Base-by-base conservation (phyloP, 805 yeast species). In the Starmerella geochares region DNA sequence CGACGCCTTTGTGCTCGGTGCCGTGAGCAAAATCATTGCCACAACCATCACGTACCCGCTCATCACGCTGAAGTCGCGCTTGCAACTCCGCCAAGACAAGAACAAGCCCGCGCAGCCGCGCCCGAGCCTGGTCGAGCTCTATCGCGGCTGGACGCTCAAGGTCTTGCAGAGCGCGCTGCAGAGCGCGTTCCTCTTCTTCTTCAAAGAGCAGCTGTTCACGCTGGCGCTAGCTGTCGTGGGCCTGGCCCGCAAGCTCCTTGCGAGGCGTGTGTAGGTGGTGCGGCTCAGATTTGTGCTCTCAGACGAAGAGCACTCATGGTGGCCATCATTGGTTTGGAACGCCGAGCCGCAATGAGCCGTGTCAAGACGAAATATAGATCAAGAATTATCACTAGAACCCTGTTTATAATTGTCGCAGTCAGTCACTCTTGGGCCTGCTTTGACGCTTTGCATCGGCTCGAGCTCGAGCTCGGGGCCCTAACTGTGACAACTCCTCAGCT, bases 1-100 rank as follows among this genome's bases (percentile, higher is more conserved):
- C 28, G 86, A 86, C 67, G 94, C 95, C 4, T 84, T 88, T 61
- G 67, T 83, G 55, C 71, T 87, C 52, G 97, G 97, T 23, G 95
- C 96, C 1, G 64, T 88, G 38, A 94, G 95, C 23, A 88, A 88
- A 68, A 73, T 88, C 56, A 73, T 83, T 50, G 95, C 96, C n/a
- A 88, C 96, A 11, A 73, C 82, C 23, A 74, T 80, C 50, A 88
- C 97, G 0, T 88, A 88, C 65, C 97, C 97, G 3, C 86, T 86
- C 66, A 64, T 87, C 62, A 88, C 96, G 3, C 69, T 88, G 62
- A 85, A 90, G 67, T 73, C 95, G 5, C 81, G 96, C 63, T 80
- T 86, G 83, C 96, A 87, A 68, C 69, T 86, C 59, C 51, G 55
- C 37, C 47, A 50, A 47, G 50, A 54, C 32, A 39, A 44, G 36